Base-by-base conservation (phyloP, 495 filamentous ascomycete species). In the Lasiosphaeriaceae sp. region DNA sequence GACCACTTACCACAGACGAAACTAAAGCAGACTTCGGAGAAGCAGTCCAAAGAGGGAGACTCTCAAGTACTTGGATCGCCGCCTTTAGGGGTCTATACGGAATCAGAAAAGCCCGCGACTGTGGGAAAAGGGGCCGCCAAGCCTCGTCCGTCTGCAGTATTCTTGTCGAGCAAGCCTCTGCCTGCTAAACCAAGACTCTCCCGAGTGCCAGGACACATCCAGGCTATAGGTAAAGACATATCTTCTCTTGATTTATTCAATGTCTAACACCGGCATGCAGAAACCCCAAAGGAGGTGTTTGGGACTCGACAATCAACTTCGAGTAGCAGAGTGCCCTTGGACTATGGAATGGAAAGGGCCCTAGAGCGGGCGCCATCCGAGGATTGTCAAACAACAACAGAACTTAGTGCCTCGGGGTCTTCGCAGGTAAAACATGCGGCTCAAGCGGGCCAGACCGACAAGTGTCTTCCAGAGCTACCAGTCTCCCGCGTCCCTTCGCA, bases 121-220 rank as follows among this genome's bases (percentile, higher is more conserved):
- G 39, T 45, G 9, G 22, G 34, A 39, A 31, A 41, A 37, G 56
- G 22, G n/a, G 44, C 26, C 6, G 11, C 44, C 24, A 56, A 45
- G 9, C 26, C 45, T 8, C 55, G 62, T 20, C 55, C 55, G 14
- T 57, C 58, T 12, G 55, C 56, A 8, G 44, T 54, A 6, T 52
- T 59, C 23, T 19, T 55, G 20, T 46, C 23, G 17, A 57, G 43
- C 37, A 57, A 59, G 21, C 62, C 62, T 43, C 51, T 62, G 12
- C 59, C 62, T 39, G 23, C 50, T 11, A 43, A 55, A 23, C 58
- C 58, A 2, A 19, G 3, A 21, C 21, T 29, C 46, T n/a, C 8
- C 34, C 16, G 2, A 31, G 22, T 22, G 22, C 16, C 9, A 48
- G 41, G 14, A 14, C 26, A 31, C 3, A 4, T 4, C 26, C 4